Conservation (phyloP, 2,329 filamentous ascomycete species). For the Aureobasidium sp. region DNA sequence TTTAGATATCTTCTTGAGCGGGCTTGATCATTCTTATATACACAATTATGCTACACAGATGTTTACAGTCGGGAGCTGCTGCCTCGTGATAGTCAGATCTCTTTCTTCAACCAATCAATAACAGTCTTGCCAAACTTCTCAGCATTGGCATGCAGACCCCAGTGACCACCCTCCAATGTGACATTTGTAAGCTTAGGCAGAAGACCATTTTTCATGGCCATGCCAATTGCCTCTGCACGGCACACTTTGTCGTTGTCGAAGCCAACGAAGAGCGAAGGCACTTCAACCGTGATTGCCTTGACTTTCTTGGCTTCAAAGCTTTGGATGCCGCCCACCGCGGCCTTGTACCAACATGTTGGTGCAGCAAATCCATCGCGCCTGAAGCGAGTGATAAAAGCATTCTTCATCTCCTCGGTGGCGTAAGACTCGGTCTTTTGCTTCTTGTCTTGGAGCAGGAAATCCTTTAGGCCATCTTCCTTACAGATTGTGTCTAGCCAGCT, state of each 20-base stretch:
- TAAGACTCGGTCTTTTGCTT: slow-evolving; percentile 26
- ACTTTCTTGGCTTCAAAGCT: slow-evolving; percentile 23
- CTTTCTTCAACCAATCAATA: slow-evolving; percentile 6
- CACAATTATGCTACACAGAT: background rate
- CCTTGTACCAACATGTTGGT: slow-evolving; percentile 31
- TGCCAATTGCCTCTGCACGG: slow-evolving; percentile 16
- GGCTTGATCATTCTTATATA: background rate
- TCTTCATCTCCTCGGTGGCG: slow-evolving; percentile 24
- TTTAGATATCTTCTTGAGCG: background rate
- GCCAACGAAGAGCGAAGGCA: slow-evolving; percentile 31
- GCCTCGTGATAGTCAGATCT: background rate
- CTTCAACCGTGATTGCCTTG: slow-evolving; percentile 15
- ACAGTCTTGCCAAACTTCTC: slow-evolving; percentile 16
- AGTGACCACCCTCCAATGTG: slow-evolving; percentile 18
- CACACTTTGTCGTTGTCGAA: slow-evolving; percentile 22
- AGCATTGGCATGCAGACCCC: slow-evolving; percentile 21
- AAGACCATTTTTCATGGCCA: slow-evolving; percentile 16
- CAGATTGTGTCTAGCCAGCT: slow-evolving; percentile 30
- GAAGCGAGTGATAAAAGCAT: slow-evolving; percentile 27
- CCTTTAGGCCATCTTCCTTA: slow-evolving; percentile 26
- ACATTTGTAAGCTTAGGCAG: slow-evolving; percentile 16
- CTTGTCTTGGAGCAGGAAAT: slow-evolving; percentile 16
- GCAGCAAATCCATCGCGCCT: slow-evolving; percentile 25
- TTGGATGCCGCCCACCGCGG: slow-evolving; percentile 20
- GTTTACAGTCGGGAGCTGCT: background rate